Conservation (phyloP, 2,329 filamentous ascomycete genomes). For the Aspergillus sp. region DNA sequence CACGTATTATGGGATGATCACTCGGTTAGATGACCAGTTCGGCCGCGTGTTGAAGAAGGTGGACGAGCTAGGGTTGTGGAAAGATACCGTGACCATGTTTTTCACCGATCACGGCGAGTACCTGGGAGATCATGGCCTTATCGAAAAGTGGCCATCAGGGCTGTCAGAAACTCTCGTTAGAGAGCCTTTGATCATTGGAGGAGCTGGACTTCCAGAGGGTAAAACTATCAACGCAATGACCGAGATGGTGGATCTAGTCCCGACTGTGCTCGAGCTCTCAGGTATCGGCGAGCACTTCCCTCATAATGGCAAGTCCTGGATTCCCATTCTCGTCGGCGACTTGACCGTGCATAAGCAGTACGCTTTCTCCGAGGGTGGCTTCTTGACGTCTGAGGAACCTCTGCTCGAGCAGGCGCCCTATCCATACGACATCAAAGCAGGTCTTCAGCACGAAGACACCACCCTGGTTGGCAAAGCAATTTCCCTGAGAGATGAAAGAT, state of each 20-base stretch:
- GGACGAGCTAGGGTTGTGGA: neutral
- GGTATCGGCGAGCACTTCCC: conserved; percentile 34
- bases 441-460: conserved; percentile 52
- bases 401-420: conserved; percentile 50
- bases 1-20: conserved; percentile 55
- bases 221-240: conserved; percentile 39
- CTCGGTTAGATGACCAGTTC: conserved; percentile 53
- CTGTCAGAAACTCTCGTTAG: conserved; percentile 1
- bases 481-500: conserved; percentile 28
- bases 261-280: conserved; percentile 34
- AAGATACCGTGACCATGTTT: conserved; percentile 5
- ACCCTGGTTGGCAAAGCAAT: conserved; percentile 51
- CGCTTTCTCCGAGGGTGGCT: conserved; percentile 52
- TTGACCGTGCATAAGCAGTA: conserved; percentile 43
- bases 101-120: conserved; percentile 44
- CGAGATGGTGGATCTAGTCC: conserved; percentile 22
- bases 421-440: conserved; percentile 53
- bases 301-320: conserved; percentile 36
- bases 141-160: conserved; percentile 45
- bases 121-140: conserved; percentile 53
- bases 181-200: neutral
- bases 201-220: conserved; percentile 1
- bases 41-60: conserved; percentile 38
- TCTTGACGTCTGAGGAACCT: conserved; percentile 51
- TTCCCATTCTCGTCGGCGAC: conserved; percentile 36